Evolutionary conservation across 2,329 filamentous ascomycete species (phyloP).

Genomic region (Tolypocladium album): DNA sequence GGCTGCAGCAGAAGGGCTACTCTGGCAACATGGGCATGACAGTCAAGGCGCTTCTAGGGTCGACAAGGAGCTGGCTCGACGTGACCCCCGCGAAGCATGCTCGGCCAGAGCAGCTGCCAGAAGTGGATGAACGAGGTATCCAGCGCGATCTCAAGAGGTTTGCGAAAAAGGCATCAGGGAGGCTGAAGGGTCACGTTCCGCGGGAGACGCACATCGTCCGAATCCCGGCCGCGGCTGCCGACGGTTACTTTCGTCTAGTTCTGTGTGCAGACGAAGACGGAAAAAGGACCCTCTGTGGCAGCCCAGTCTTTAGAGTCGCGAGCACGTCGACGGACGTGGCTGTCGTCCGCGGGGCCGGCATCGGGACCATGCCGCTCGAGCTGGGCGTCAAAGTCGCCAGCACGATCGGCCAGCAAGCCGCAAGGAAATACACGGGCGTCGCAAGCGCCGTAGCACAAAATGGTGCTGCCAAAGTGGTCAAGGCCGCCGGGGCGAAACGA

Average conservation of each 20-base stretch:
- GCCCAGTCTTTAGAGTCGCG: constrained; percentile 58
- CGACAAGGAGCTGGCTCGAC: constrained; percentile 52
- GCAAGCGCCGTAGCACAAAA: constrained; percentile 28
- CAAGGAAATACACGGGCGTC: constrained; percentile 29
- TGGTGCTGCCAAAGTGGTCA: constrained; percentile 24
- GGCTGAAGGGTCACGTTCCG: constrained; percentile 35
- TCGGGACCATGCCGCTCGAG: constrained; percentile 55
- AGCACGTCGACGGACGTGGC: constrained; percentile 52
- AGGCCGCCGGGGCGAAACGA: constrained; percentile 21
- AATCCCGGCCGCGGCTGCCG: constrained; percentile 50
- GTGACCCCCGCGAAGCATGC: constrained; percentile 49
- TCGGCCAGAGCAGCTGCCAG: constrained; percentile 34
- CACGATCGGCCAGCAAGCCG: constrained; percentile 33
- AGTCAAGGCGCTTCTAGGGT: constrained; percentile 50
- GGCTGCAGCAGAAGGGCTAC: constrained; percentile 58
- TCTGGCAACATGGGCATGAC: constrained; percentile 60
- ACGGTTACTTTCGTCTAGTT: constrained; percentile 60
- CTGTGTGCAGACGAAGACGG: constrained; percentile 36
- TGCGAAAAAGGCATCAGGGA: constrained; percentile 39
- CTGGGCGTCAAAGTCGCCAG: constrained; percentile 48
- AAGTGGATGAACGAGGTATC: constrained; percentile 52
- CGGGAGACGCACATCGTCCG: constrained; percentile 55
- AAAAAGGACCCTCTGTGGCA: constrained; percentile 51
- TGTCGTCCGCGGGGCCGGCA: constrained; percentile 52
- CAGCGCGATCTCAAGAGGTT: constrained; percentile 59